phyloP scores from a whole-genome alignment of 371 early-diverging fungal species.

The Syncephalis plumigaleata region DNA sequence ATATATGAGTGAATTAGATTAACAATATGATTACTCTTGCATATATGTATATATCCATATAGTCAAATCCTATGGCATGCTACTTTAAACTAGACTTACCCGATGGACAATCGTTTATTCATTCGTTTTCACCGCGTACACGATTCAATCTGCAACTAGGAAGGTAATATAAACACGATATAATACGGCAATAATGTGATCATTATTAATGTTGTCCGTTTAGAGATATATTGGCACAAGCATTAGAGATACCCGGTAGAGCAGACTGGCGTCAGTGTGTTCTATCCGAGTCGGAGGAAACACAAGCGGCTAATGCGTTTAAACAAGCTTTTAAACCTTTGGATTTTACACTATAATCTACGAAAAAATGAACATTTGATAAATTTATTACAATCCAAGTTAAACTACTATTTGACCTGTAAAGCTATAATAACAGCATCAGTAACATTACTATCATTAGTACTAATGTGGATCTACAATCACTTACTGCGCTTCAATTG shows the following conservation, averaged over 20 bases:
- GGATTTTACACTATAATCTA: conserved; percentile 22
- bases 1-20: too few relatives aligned
- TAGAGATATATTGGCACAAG: conserved; percentile 12
- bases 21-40: too few relatives aligned
- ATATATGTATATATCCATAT: too few relatives aligned
- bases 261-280: conserved; percentile 57
- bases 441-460: too few relatives aligned
- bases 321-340: conserved; percentile 29
- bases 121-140: conserved; percentile 20
- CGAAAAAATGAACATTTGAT: too few relatives aligned
- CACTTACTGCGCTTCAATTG: too few relatives aligned
- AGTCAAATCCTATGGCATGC: conserved; percentile 15
- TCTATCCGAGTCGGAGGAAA: conserved; percentile 38
- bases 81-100: conserved; percentile 52
- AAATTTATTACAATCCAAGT: too few relatives aligned
- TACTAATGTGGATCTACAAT: too few relatives aligned
- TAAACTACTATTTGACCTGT: too few relatives aligned
- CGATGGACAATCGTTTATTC: conserved; percentile 21
- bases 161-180: conserved; percentile 17
- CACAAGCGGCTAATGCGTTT: conserved; percentile 22
- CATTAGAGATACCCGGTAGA: conserved; percentile 37
- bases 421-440: too few relatives aligned
- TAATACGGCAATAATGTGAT: too few relatives aligned
- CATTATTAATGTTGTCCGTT: too few relatives aligned
- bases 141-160: conserved; percentile 54